A percentile compares a stretch with the other conserved stretches of the same genome.
These are phyloP conservation scores for Aschersonia sp. DNA, from an alignment of 2,329 filamentous ascomycete species.

Conservation along the genomic window DNA sequence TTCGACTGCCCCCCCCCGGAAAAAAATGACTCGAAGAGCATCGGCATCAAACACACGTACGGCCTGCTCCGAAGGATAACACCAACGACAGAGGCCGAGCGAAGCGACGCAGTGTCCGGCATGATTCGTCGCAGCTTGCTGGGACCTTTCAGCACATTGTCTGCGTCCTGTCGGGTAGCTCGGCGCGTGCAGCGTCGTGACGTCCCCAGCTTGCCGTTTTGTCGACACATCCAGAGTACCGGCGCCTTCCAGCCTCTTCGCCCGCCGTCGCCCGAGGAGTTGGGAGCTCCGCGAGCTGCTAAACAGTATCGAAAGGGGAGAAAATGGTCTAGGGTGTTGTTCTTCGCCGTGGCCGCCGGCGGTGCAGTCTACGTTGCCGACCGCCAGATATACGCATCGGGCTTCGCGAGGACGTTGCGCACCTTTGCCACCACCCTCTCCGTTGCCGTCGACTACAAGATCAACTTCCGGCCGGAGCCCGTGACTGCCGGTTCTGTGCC, in stretches of 20 bases:
- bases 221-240: constrained; percentile 15
- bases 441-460: constrained; percentile 85
- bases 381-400: constrained; percentile 61
- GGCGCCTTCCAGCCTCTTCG: constrained; percentile 48
- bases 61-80: background rate
- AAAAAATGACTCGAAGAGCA: no score
- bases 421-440: constrained; percentile 71
- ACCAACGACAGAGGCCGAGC: background rate
- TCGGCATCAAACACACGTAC: background rate
- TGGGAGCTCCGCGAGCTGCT: constrained; percentile 57
- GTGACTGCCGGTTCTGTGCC: constrained; percentile 57
- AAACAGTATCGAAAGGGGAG: constrained; percentile 57
- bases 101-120: constrained; percentile 7
- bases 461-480: constrained; percentile 81
- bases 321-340: constrained; percentile 64
- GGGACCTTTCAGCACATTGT: constrained; percentile 8
- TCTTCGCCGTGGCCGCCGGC: constrained; percentile 43
- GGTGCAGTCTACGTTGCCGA: constrained; percentile 57
- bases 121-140: constrained; percentile 16
- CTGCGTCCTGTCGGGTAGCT: constrained; percentile 5
- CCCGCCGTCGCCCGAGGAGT: constrained; percentile 64
- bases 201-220: constrained; percentile 2
- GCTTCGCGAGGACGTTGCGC: constrained; percentile 61
- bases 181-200: constrained; percentile 4
- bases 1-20: background rate